These are phyloP conservation scores for Saccharomyces pastorianus DNA, from an alignment of 1,139 yeast genomes.

Conservation along the genomic window DNA sequence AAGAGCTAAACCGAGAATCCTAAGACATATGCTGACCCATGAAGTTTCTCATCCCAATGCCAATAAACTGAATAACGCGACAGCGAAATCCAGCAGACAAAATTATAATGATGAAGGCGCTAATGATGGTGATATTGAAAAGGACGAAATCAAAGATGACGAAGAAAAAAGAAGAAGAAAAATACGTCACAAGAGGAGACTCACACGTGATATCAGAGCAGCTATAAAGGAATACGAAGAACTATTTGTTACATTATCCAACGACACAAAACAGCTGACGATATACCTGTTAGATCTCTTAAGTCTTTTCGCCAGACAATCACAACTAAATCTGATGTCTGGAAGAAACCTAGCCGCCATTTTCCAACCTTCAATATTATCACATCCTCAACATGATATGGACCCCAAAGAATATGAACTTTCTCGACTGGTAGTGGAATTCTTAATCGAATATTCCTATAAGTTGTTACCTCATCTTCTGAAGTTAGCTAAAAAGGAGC, in stretches of 20 bases:
- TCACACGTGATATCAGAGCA: slow-evolving; percentile 52
- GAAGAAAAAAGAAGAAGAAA: slow-evolving; percentile 32
- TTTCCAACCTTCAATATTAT: slow-evolving; percentile 87
- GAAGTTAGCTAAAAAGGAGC: slow-evolving; percentile 27
- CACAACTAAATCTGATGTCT: slow-evolving; percentile 79
- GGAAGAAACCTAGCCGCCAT: slow-evolving; percentile 90
- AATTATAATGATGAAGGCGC: slow-evolving; percentile 6
- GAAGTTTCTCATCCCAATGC: slow-evolving; percentile 17
- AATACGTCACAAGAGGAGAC: slow-evolving; percentile 34
- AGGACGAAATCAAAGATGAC: slow-evolving; percentile 29
- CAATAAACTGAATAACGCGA: slow-evolving; percentile 10
- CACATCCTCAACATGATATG: slow-evolving; percentile 89
- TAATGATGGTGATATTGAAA: slow-evolving; percentile 15
- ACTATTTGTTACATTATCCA: slow-evolving; percentile 44
- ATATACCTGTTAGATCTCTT: slow-evolving; percentile 81
- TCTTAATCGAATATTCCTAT: slow-evolving; percentile 78
- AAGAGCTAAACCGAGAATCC: slow-evolving; percentile 33
- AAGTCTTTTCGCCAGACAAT: slow-evolving; percentile 75
- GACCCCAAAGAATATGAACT: slow-evolving; percentile 85
- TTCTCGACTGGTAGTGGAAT: slow-evolving; percentile 80
- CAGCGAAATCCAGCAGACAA: slow-evolving; percentile 1
- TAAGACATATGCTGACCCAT: slow-evolving; percentile 23
- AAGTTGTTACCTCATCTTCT: slow-evolving; percentile 57
- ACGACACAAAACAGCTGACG: slow-evolving; percentile 61
- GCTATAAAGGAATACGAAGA: slow-evolving; percentile 66